Conservation (phyloP, 2,329 filamentous ascomycete genomes). For the Aspergillus pseudotamarii region DNA sequence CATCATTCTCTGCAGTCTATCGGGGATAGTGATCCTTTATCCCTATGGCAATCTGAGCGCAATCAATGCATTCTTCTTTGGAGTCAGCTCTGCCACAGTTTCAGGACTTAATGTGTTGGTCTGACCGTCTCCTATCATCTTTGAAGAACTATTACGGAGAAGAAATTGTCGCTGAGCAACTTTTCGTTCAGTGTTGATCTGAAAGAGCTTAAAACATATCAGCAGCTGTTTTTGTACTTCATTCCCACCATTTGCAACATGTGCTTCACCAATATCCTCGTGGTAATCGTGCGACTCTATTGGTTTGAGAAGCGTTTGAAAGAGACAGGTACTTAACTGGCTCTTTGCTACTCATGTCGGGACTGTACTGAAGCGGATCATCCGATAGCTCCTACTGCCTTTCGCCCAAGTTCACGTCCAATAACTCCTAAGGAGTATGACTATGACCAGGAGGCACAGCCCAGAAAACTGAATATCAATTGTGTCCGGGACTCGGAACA, state of each 20-base stretch:
- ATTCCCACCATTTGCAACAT: constrained; percentile 54
- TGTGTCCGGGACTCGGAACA: not conserved
- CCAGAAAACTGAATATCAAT: not conserved
- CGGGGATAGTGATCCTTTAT: constrained; percentile 41
- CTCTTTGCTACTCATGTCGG: not conserved
- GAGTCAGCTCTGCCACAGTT: constrained; percentile 53
- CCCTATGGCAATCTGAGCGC: constrained; percentile 45
- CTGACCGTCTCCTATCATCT: not conserved
- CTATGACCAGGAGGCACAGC: constrained; percentile 16
- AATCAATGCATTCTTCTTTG: constrained; percentile 56
- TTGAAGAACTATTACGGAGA: not conserved
- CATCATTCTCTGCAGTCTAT: constrained; percentile 40
- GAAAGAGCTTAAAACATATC: constrained; percentile 53
- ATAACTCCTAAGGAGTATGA: not conserved
- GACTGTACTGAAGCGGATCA: not conserved
- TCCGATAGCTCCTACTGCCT: constrained; percentile 15
- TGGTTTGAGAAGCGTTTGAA: constrained; percentile 55
- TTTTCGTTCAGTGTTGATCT: constrained; percentile 50
- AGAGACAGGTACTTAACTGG: constrained; percentile 31
- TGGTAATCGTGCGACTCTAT: constrained; percentile 51
- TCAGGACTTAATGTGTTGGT: constrained; percentile 56
- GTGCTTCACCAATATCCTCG: constrained; percentile 53
- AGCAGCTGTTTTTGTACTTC: constrained; percentile 57
- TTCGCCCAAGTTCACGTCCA: constrained; percentile 8
- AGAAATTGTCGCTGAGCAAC: not conserved